Evolutionary conservation across 345 rosid genomes (phyloP), one percentile per base, ranked within the genome.

Genomic region (Eucalyptus viminalis): DNA sequence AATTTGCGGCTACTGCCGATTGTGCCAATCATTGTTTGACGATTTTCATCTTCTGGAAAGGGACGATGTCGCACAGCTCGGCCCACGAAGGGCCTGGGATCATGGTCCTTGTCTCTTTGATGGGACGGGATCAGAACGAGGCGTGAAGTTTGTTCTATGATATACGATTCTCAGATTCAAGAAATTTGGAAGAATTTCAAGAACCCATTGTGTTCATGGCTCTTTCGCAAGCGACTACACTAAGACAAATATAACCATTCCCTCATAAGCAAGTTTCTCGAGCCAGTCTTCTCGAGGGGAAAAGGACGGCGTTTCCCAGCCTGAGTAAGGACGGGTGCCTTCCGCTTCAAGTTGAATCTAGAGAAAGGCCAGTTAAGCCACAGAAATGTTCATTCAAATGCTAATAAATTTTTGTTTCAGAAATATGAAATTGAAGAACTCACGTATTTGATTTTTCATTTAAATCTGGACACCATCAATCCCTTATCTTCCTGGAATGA

Each of bases 351-450:
- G 8, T 50, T 50, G 53, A 50, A 50, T 50, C 53, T 50, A 6
- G 53, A 50, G 8, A 8, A 50, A 50, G 21, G 54, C 54, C 54
- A 7, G 9, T 53, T 53, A 7, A 53, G 58, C 58, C 58, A 53
- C 58, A 53, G 0, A 53, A 53, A 53, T 53, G 0, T 53, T 53
- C 58, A 53, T 8, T 53, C 58, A 53, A 53, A 53, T 2, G 9
- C 24, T 53, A 53, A 53, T 19, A 53, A 19, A 8, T 53, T 7
- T 53, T 8, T 19, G 24, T 53, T 53, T 5, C 10, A 19, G 9
- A 53, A 8, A 0, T 22, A 53, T 53, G 24, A 53, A 19, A 1
- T 53, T 53, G 58, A 53, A 0, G 5, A 53, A 19, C 5, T 5
- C 24, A 0, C 10, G 56, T 53, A 19, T 19, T 19, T 53, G 58